Conservation (phyloP, 164 flowering plant genomes). For the Echeveria elegans region DNA sequence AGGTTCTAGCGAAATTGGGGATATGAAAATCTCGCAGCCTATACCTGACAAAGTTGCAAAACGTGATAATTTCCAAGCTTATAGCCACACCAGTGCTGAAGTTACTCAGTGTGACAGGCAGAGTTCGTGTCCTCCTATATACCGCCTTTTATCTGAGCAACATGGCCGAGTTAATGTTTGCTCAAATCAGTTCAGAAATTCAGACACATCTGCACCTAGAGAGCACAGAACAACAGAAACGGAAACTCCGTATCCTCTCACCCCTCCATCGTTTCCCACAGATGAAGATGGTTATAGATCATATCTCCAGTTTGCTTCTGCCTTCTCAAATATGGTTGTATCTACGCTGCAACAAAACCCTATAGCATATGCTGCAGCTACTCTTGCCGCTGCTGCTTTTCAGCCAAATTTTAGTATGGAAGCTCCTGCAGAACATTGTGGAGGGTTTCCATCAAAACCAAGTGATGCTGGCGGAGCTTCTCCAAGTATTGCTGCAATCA, state of each 20-base stretch:
- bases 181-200: background rate
- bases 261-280: too few species aligned
- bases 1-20: background rate
- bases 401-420: conserved; percentile 49
- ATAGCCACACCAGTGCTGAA: conserved; percentile 24
- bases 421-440: conserved; percentile 29
- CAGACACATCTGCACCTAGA: background rate
- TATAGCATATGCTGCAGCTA: conserved; percentile 85
- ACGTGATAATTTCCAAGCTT: conserved; percentile 16
- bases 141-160: conserved; percentile 31
- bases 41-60: conserved; percentile 29
- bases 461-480: conserved; percentile 17
- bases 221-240: conserved; percentile 21
- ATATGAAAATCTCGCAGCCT: conserved; percentile 12
- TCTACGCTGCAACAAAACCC: conserved; percentile 75
- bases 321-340: conserved; percentile 52
- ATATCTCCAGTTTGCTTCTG: conserved; percentile 41
- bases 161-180: conserved; percentile 19
- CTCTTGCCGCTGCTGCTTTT: conserved; percentile 63
- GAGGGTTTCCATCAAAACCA: conserved; percentile 30
- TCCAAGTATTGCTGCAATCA: conserved; percentile 67
- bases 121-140: conserved; percentile 22
- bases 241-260: conserved; percentile 38
- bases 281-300: conserved; percentile 43
- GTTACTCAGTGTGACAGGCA: conserved; percentile 26